Evolutionary conservation across 768 basidiomycete genomes (phyloP).

Genomic region (Lactarius deliciosus): DNA sequence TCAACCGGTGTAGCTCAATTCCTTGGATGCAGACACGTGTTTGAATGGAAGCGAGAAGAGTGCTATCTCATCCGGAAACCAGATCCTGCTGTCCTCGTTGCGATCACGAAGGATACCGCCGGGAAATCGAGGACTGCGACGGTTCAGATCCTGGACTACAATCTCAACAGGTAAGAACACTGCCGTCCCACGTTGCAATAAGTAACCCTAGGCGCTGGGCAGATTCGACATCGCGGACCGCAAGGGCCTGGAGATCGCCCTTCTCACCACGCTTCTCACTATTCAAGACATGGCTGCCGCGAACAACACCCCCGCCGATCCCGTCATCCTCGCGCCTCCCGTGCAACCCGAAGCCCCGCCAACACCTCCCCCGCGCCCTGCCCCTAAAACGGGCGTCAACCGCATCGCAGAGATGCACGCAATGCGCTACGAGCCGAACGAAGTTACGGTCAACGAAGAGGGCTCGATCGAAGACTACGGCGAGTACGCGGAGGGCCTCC

Average conservation of each 20-base stretch:
- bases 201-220: background rate
- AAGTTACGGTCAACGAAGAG: constrained; percentile 67
- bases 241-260: constrained; percentile 82
- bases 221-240: constrained; percentile 85
- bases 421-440: constrained; percentile 67
- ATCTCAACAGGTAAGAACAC: constrained; percentile 62
- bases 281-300: constrained; percentile 70
- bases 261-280: constrained; percentile 72
- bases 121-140: constrained; percentile 62
- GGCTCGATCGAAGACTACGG: constrained; percentile 67
- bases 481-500: constrained; percentile 58
- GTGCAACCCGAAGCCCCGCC: constrained; percentile 36
- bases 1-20: constrained; percentile 5
- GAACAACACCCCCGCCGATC: constrained; percentile 40
- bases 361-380: constrained; percentile 56
- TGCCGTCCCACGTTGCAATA: background rate
- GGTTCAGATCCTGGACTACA: constrained; percentile 82
- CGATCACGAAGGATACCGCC: constrained; percentile 72
- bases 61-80: constrained; percentile 83
- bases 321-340: constrained; percentile 8
- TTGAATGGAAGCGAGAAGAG: constrained; percentile 84
- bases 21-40: constrained; percentile 57
- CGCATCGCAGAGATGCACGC: constrained; percentile 73
- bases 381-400: constrained; percentile 63
- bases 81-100: constrained; percentile 83